Conservation (phyloP, 2,329 filamentous ascomycete species). For the Botrytis byssoidea region DNA sequence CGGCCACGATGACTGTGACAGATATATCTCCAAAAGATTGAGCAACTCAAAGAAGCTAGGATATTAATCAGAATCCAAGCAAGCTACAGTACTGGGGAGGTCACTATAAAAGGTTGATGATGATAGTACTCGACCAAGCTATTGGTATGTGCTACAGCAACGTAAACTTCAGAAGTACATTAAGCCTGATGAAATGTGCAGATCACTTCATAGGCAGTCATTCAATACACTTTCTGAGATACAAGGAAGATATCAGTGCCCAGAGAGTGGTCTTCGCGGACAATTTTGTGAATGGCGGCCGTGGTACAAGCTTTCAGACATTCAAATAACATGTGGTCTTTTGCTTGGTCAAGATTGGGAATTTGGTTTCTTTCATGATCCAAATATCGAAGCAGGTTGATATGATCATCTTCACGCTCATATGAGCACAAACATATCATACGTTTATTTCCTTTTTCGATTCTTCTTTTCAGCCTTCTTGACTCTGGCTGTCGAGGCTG, state of each 20-base stretch:
- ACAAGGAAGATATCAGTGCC: neutral
- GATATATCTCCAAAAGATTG: slow-evolving; percentile 4
- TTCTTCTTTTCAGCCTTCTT: slow-evolving; percentile 1
- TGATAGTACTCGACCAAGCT: neutral
- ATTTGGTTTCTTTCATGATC: neutral
- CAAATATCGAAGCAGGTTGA: neutral
- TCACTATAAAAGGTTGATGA: neutral
- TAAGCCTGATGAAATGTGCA: slow-evolving; percentile 4
- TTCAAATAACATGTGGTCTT: slow-evolving; percentile 2
- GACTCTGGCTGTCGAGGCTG: neutral
- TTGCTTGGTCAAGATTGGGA: neutral
- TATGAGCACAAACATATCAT: neutral
- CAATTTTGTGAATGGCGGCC: neutral
- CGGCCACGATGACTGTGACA: slow-evolving; percentile 11
- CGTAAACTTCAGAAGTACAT: neutral
- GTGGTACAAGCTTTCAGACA: neutral
- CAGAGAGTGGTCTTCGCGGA: neutral
- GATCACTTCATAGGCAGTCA: neutral
- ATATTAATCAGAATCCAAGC: neutral
- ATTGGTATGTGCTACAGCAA: slow-evolving; percentile 12
- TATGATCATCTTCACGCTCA: neutral
- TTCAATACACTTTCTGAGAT: neutral
- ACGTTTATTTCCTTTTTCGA: neutral
- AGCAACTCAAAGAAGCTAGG: neutral
- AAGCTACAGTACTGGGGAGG: neutral